Base-by-base conservation (phyloP, 2,329 filamentous ascomycete genomes). In the Colletotrichum scovillei region DNA sequence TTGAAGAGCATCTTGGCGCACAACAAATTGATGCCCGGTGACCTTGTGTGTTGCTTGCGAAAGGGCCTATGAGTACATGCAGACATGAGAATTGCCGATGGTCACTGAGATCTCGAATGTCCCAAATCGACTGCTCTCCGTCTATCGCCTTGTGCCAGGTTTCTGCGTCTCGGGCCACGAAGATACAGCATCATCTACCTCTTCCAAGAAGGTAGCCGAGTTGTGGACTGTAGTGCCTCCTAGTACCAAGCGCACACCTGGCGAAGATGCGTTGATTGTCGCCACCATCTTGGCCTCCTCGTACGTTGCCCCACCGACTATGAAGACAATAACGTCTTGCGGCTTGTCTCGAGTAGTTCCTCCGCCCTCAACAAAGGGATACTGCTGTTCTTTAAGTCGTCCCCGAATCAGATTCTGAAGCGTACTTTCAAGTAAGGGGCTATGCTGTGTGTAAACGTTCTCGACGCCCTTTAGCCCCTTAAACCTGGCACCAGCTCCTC, bases 371-470 rank as follows among this genome's bases (percentile, higher is more conserved):
- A 98, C 90, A 80, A 98, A 99, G 0, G 97, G 97, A 80, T 97
- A 98, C 75, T 97, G 91, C 76, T 95, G 90, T 78, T 97, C 94
- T 78, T 92, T 93, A 72, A 99, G 84, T 35, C 94, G 91, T 0
- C 97, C 97, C 80, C 98, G 98, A 85, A 98, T 95, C 64, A 99
- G 86, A 78, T 96, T 96, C 80, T 98, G 96, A 22, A 99, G 85
- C 0, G 95, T 98, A 28, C 90, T 90, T 81, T 98, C 95, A 19
- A 99, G 84, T 26, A 95, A 89, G 0, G 97, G 95, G 6, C 95
- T 97, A 82, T 99, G 97, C 81, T 99, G 97, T 0, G 97, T 99
- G 82, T 99, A 99, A 32, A 99, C 97, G 78, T 99, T 99, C 82
- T 99, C 97, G 1, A 99, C 97, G 1, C 97, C 97, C 80, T 98